Evolutionary conservation across 345 rosid genomes (phyloP).

Genomic region (Moringa oleifera): DNA sequence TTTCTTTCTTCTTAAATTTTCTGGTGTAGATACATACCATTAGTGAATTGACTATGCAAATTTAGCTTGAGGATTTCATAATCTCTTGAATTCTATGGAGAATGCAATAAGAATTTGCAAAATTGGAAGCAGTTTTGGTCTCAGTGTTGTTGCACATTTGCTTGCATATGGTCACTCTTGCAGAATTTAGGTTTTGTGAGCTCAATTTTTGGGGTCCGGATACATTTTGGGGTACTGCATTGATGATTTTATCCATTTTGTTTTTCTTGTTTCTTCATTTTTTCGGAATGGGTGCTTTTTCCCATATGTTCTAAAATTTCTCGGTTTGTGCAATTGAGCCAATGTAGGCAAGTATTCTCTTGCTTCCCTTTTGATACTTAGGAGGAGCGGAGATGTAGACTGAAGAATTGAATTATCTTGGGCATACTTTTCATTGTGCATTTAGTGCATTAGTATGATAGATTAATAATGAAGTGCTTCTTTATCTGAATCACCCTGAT

Average conservation of each 20-base stretch:
- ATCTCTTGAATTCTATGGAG: not conserved
- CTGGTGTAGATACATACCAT: not conserved
- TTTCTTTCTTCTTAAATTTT: not conserved
- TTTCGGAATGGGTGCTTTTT: too few relatives aligned
- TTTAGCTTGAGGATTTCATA: constrained; percentile 2
- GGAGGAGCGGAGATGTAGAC: not conserved
- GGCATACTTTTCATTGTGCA: not conserved
- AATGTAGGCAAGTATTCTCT: not conserved
- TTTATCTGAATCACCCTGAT: not conserved
- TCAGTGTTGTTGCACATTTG: too few relatives aligned
- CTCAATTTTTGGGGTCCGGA: not conserved
- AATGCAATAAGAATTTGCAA: not conserved
- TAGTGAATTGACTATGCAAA: not conserved
- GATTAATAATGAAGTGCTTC: too few relatives aligned
- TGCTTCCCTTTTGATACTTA: not conserved
- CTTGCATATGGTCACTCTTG: not conserved
- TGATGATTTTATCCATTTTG: too few relatives aligned
- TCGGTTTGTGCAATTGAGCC: too few relatives aligned
- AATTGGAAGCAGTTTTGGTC: too few relatives aligned
- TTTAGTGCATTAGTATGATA: too few relatives aligned
- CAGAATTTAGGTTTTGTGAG: not conserved
- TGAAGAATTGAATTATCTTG: not conserved
- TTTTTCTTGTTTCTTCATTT: too few relatives aligned
- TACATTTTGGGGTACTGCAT: not conserved
- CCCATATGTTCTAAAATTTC: not conserved